These are phyloP conservation scores for Pythium graminicola DNA, from an alignment of 352 stramenopile species.

Conservation along the genomic window DNA sequence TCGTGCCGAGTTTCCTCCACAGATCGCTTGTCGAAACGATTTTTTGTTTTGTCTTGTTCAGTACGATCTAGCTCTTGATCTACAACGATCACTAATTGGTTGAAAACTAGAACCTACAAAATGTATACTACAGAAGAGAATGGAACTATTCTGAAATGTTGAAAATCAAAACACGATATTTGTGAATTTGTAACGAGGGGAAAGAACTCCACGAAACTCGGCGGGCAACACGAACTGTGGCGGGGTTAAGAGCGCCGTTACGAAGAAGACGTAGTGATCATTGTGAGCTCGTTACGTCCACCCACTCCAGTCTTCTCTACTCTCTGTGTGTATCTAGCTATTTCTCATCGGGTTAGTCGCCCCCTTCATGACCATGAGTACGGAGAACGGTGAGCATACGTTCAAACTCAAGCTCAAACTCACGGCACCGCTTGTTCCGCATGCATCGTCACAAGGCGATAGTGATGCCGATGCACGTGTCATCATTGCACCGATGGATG, in stretches of 20 bases:
- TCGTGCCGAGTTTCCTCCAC: slow-evolving; percentile 19
- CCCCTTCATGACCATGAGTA: slow-evolving; percentile 28
- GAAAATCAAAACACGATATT: background rate
- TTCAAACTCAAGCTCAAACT: slow-evolving; percentile 62
- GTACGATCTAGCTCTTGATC: no score
- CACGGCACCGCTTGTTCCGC: slow-evolving; percentile 24
- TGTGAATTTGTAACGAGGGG: slow-evolving; percentile 4
- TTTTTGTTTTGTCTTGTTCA: slow-evolving; percentile 15
- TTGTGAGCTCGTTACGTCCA: no score
- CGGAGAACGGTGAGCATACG: slow-evolving; percentile 11
- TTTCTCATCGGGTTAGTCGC: no score
- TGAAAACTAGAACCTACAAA: no score
- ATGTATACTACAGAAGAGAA: background rate
- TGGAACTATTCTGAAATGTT: background rate
- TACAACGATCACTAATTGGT: no score
- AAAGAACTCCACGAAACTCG: slow-evolving; percentile 9
- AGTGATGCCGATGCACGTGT: slow-evolving; percentile 13
- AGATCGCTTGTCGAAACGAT: background rate
- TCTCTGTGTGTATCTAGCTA: no score
- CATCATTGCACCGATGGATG: slow-evolving; percentile 19
- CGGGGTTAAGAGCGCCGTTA: background rate
- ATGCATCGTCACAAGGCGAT: slow-evolving; percentile 12
- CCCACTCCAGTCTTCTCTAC: no score
- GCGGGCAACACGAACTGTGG: slow-evolving; percentile 2
- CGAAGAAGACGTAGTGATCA: no score